Conservation (phyloP, 2,329 filamentous ascomycete species). For the Colletotrichum gigasporum region DNA sequence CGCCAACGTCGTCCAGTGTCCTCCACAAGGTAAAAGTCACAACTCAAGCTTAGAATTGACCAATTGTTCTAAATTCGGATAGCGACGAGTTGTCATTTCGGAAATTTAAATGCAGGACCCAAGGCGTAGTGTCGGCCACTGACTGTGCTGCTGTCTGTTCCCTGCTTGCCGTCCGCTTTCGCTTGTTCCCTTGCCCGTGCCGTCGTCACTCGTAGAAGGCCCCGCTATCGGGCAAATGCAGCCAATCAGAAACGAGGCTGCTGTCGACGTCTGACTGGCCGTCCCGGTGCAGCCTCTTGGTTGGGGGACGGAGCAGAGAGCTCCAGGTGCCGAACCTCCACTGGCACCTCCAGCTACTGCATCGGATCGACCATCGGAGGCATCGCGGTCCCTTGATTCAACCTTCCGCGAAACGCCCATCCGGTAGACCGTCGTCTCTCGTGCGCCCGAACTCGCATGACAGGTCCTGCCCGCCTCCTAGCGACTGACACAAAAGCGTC, state of each 20-base stretch:
- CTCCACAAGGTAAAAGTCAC: too few relatives aligned
- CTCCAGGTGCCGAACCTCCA: constrained; percentile 10
- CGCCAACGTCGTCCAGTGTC: too few relatives aligned
- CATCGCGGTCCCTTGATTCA: constrained; percentile 8
- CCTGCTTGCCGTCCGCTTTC: neutral
- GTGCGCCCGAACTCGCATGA: neutral
- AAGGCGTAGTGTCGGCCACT: too few relatives aligned
- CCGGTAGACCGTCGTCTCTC: neutral
- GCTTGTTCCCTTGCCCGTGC: neutral
- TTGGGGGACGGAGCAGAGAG: constrained; percentile 14
- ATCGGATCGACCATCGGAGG: constrained; percentile 18
- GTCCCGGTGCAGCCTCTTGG: constrained; percentile 12
- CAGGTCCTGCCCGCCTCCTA: neutral
- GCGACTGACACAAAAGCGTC: neutral
- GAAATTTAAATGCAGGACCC: too few relatives aligned
- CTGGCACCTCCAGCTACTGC: constrained; percentile 7
- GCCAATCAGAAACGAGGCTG: constrained; percentile 1
- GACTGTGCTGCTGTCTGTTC: too few relatives aligned
- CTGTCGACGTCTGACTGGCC: neutral
- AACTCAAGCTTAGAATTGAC: too few relatives aligned
- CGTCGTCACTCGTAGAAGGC: neutral
- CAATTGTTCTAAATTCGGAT: too few relatives aligned
- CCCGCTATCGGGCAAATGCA: neutral
- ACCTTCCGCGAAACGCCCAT: neutral
- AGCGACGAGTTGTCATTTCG: too few relatives aligned